Conservation (phyloP, 345 rosid genomes). For the Cochlearia excelsa region DNA sequence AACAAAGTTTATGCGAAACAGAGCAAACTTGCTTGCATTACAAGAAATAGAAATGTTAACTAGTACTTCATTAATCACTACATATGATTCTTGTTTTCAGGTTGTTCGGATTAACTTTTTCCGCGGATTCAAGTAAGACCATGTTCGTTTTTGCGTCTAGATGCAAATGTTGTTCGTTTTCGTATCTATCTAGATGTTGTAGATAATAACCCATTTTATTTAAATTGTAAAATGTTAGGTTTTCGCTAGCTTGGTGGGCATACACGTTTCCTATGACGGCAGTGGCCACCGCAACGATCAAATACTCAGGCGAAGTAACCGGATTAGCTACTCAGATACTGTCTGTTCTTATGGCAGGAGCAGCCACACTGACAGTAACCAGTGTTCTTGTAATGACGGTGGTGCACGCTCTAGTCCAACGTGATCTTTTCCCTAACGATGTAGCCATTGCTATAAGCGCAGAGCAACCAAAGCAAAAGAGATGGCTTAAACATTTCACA, state of each 20-base stretch:
- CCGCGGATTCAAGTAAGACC: constrained; percentile 69
- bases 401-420: constrained; percentile 49
- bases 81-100: constrained; percentile 40
- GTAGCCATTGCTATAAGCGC: constrained; percentile 69
- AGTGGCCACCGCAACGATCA: constrained; percentile 64
- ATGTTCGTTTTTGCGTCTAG: too few species aligned
- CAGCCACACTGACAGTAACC: constrained; percentile 52
- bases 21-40: constrained; percentile 1
- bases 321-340: constrained; percentile 45
- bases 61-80: background rate
- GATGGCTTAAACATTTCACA: constrained; percentile 48
- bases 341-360: constrained; percentile 38
- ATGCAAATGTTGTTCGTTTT: too few species aligned
- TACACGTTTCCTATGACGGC: constrained; percentile 84
- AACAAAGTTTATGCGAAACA: background rate
- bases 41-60: constrained; percentile 31
- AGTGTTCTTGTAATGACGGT: constrained; percentile 51
- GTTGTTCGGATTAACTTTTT: constrained; percentile 73
- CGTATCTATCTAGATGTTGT: too few species aligned
- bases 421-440: constrained; percentile 64
- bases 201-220: too few species aligned
- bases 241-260: constrained; percentile 95
- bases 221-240: constrained; percentile 37
- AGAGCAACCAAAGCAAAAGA: constrained; percentile 48
- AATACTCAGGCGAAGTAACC: constrained; percentile 53